A percentile compares a stretch with the other conserved stretches of the same genome.
Evolutionary conservation across 306 rosid genomes (phyloP).

Genomic region (Cucumis melo): DNA sequence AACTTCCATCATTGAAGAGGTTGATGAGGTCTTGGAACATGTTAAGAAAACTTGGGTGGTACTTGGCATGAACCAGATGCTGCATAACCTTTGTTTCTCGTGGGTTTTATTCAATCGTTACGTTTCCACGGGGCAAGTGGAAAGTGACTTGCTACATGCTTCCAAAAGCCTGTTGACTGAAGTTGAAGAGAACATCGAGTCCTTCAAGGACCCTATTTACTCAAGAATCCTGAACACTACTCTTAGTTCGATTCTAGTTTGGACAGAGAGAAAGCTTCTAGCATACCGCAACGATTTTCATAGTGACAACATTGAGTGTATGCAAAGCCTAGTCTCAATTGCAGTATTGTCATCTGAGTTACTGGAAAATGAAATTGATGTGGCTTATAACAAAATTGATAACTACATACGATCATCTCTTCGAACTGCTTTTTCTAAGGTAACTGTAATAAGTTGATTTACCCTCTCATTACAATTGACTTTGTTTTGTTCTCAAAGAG

Average conservation of each 20-base stretch:
- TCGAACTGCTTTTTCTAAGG: constrained; percentile 61
- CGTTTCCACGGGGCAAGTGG: constrained; percentile 62
- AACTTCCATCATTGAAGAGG: constrained; percentile 66
- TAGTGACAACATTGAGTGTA: constrained; percentile 50
- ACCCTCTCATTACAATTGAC: not conserved
- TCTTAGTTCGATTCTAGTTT: constrained; percentile 36
- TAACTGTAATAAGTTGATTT: constrained; percentile 31
- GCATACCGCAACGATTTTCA: constrained; percentile 58
- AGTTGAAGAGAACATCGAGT: constrained; percentile 52
- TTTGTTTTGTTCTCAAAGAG: not conserved
- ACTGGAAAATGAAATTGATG: constrained; percentile 39
- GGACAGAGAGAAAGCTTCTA: constrained; percentile 81
- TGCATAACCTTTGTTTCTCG: constrained; percentile 74
- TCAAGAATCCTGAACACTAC: constrained; percentile 36
- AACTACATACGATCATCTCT: constrained; percentile 69
- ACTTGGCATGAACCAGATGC: constrained; percentile 65
- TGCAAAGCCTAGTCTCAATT: constrained; percentile 62
- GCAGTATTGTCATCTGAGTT: constrained; percentile 62
- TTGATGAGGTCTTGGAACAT: constrained; percentile 88
- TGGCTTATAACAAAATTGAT: constrained; percentile 42
- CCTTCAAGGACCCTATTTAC: constrained; percentile 35
- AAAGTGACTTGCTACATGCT: constrained; percentile 67
- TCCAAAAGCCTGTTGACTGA: constrained; percentile 59
- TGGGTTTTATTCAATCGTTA: constrained; percentile 80
- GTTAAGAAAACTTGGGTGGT: constrained; percentile 85